Conservation (phyloP, 2,329 filamentous ascomycete genomes). For the Penicillium sp. region DNA sequence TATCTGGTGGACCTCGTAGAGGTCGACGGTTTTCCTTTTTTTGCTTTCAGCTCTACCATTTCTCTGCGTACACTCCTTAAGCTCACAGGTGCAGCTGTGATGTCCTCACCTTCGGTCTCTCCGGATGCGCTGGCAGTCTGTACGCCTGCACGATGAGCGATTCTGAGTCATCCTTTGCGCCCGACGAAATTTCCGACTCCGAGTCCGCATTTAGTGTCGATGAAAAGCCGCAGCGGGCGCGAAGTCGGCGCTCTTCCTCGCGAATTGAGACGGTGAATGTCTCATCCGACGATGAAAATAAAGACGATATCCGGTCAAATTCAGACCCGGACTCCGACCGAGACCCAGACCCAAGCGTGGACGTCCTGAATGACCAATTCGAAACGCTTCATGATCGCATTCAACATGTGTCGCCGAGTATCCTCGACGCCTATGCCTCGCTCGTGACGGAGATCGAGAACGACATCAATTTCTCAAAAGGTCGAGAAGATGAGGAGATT, state of each 20-base stretch:
- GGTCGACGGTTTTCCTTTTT: constrained; percentile 19
- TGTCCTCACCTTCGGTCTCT: constrained; percentile 26
- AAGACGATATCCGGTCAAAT: constrained; percentile 1
- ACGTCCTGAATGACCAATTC: constrained; percentile 8
- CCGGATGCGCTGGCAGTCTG: constrained; percentile 36
- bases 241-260: constrained; percentile 15
- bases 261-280: not conserved
- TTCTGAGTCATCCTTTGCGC: constrained; percentile 36
- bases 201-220: constrained; percentile 26
- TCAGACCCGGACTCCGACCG: constrained; percentile 1
- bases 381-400: constrained; percentile 9
- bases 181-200: constrained; percentile 37
- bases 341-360: not conserved
- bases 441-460: constrained; percentile 62
- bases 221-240: constrained; percentile 3
- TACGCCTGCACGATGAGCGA: constrained; percentile 47
- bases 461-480: constrained; percentile 18
- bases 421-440: constrained; percentile 55
- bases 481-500: constrained; percentile 20
- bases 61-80: constrained; percentile 1
- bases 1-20: constrained; percentile 17
- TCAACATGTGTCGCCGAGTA: constrained; percentile 42
- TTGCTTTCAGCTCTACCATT: constrained; percentile 3
- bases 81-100: constrained; percentile 27
- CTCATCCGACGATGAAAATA: not conserved